Percentiles rank a stretch among this genome's conserved stretches.
phyloP scores from a whole-genome alignment of 2,329 filamentous ascomycete genomes.

The Clonostachys sp. region DNA sequence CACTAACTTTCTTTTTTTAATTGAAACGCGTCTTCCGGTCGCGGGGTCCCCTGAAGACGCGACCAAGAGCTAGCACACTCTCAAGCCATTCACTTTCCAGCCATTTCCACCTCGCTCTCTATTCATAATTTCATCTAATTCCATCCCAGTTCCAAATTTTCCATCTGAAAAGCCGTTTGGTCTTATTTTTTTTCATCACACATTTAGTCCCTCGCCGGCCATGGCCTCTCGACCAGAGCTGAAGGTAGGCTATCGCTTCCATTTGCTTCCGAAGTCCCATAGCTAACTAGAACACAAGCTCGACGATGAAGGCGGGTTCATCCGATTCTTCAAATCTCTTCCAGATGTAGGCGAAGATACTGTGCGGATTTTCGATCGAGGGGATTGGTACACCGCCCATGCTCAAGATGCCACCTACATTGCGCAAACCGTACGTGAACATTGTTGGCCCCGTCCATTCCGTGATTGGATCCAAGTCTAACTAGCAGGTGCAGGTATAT shows the following conservation, averaged over 20 bases:
- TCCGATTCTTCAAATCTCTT: slow-evolving; percentile 90
- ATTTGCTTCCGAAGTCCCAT: slow-evolving; percentile 2
- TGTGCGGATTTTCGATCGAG: slow-evolving; percentile 86
- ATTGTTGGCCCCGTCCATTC: neutral
- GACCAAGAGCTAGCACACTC: neutral
- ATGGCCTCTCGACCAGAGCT: slow-evolving; percentile 72
- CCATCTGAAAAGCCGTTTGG: neutral
- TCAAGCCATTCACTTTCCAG: neutral
- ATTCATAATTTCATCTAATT: neutral
- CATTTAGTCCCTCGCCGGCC: slow-evolving; percentile 11
- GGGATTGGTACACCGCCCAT: slow-evolving; percentile 95
- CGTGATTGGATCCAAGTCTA: neutral
- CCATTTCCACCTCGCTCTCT: too few relatives aligned
- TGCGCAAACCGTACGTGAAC: slow-evolving; percentile 59
- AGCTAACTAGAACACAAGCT: slow-evolving; percentile 47
- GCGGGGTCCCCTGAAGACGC: too few relatives aligned
- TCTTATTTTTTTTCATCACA: neutral
- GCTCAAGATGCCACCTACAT: slow-evolving; percentile 82
- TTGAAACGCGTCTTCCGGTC: neutral
- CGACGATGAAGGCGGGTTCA: slow-evolving; percentile 96
- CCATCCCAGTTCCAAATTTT: neutral
- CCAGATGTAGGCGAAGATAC: slow-evolving; percentile 67
- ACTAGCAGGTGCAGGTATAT: slow-evolving; percentile 62
- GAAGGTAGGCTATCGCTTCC: slow-evolving; percentile 43
- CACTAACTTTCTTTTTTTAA: neutral